These are phyloP conservation scores for Neurospora sp. DNA, from an alignment of 495 filamentous ascomycete genomes.

Conservation along the genomic window DNA sequence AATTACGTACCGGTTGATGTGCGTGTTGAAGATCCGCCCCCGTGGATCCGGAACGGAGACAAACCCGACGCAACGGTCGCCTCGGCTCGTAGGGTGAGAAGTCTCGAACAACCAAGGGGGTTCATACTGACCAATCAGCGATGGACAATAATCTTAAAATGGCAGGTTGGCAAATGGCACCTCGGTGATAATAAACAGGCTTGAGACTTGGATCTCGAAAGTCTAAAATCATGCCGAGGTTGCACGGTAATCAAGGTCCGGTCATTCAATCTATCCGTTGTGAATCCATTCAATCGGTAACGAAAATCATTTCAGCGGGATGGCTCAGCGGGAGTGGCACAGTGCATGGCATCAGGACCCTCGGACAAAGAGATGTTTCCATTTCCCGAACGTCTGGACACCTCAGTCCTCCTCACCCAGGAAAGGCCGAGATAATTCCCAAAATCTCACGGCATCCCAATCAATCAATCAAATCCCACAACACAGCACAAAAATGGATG, in stretches of 20 bases:
- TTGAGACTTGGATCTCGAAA: neutral
- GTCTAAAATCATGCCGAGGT: neutral
- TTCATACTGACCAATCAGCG: neutral
- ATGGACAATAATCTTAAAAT: neutral
- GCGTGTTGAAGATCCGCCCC: neutral
- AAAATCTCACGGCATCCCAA: neutral
- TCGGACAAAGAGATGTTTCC: neutral
- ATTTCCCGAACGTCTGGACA: neutral
- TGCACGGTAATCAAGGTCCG: too few species aligned
- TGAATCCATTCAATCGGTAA: neutral
- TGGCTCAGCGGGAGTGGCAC: neutral
- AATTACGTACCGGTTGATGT: neutral
- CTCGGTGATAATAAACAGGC: neutral
- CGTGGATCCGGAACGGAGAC: neutral
- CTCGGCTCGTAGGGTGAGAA: neutral
- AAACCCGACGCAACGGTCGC: neutral
- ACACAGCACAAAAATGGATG: neutral
- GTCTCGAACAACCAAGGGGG: neutral
- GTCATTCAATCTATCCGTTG: neutral
- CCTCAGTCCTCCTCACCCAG: neutral
- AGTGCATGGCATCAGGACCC: neutral
- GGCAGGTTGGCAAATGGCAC: neutral
- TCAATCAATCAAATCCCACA: neutral
- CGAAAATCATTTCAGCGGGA: neutral
- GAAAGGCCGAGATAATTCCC: neutral